phyloP scores from a whole-genome alignment of 805 yeast species.

The Yarrowia divulgata region DNA sequence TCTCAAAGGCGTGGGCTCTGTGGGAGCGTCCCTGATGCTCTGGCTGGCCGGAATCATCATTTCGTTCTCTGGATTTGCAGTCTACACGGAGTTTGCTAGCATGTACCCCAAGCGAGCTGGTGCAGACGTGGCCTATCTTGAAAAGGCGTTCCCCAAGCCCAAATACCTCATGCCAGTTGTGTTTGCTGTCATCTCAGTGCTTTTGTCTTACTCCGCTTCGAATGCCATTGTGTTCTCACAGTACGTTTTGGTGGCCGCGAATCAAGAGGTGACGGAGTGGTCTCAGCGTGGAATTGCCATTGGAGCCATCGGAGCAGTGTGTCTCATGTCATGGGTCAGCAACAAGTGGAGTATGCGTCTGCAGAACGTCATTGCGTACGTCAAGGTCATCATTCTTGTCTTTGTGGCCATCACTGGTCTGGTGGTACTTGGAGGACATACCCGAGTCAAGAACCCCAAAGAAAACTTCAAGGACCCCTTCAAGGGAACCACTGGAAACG shows the following conservation, averaged over 20 bases:
- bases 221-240: constrained; percentile 71
- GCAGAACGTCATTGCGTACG: constrained; percentile 62
- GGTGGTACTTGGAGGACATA: constrained; percentile 52
- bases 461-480: constrained; percentile 54
- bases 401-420: constrained; percentile 60
- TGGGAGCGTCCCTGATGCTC: constrained; percentile 61
- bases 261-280: constrained; percentile 52
- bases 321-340: constrained; percentile 57
- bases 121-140: constrained; percentile 72
- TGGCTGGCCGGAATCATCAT: constrained; percentile 61
- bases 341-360: constrained; percentile 61
- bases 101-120: constrained; percentile 70
- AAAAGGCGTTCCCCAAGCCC: constrained; percentile 63
- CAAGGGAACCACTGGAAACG: constrained; percentile 45
- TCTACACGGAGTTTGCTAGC: constrained; percentile 69
- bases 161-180: constrained; percentile 59
- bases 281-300: constrained; percentile 60
- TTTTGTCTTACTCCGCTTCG: constrained; percentile 67
- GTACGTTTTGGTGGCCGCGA: constrained; percentile 58
- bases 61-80: constrained; percentile 61
- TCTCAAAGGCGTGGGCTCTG: constrained; percentile 62
- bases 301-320: constrained; percentile 56
- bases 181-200: constrained; percentile 60
- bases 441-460: constrained; percentile 48
- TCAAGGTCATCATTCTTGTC: constrained; percentile 60